phyloP scores from a whole-genome alignment of 1,139 yeast species.

The Protomyces inouyei region DNA sequence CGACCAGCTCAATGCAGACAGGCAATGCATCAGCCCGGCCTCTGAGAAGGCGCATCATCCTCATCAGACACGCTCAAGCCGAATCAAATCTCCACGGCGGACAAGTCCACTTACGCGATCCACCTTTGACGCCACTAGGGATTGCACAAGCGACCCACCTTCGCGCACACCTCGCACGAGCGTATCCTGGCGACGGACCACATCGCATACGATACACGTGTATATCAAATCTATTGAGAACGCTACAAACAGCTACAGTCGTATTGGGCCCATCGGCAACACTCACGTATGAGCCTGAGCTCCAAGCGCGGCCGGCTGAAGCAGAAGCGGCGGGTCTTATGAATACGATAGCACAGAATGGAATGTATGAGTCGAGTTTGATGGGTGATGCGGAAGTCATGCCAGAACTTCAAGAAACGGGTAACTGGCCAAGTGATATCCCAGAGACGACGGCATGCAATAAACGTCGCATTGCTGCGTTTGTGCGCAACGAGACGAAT shows the following conservation, averaged over 20 bases:
- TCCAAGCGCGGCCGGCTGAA: not conserved
- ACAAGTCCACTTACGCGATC: not conserved
- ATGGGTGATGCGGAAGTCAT: not conserved
- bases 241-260: constrained; percentile 1
- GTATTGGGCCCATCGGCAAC: not conserved
- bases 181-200: not conserved
- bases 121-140: not conserved
- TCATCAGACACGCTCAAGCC: constrained; percentile 6
- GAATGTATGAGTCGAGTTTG: not conserved
- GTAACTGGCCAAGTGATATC: not conserved
- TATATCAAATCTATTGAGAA: not conserved
- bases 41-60: not conserved
- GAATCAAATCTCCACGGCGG: constrained; percentile 5
- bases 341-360: not conserved
- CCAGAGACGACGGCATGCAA: not conserved
- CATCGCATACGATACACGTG: not conserved
- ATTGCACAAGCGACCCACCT: not conserved
- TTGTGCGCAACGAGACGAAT: not conserved
- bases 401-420: constrained; percentile 9
- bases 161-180: not conserved
- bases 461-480: not conserved
- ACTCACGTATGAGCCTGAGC: not conserved
- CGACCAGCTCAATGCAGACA: no score
- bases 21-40: not conserved
- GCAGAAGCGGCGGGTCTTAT: not conserved